Evolutionary conservation across 352 stramenopile genomes (phyloP).

Genomic region (Pythium pectinolyticum): DNA sequence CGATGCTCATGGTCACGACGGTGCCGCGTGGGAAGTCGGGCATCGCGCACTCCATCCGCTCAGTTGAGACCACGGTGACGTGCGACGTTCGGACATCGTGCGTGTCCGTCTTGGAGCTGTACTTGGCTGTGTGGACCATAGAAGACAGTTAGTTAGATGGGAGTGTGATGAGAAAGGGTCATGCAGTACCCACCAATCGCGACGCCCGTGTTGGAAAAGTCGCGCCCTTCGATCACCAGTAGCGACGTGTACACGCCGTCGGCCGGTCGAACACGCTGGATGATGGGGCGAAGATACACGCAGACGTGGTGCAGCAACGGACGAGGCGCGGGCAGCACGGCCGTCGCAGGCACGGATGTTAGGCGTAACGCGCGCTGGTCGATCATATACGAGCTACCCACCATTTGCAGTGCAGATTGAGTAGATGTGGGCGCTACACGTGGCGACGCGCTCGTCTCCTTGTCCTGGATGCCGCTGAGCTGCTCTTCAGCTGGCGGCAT

Average conservation of each 20-base stretch:
- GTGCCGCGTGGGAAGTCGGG: slow-evolving; percentile 61
- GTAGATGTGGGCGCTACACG: neutral
- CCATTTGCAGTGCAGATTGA: neutral
- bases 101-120: slow-evolving; percentile 26
- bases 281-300: slow-evolving; percentile 50
- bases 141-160: neutral
- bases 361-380: neutral
- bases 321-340: neutral
- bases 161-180: neutral
- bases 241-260: slow-evolving; percentile 67
- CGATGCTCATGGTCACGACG: slow-evolving; percentile 46
- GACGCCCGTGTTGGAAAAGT: slow-evolving; percentile 54
- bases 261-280: slow-evolving; percentile 41
- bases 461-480: neutral
- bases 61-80: slow-evolving; percentile 41
- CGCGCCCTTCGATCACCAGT: slow-evolving; percentile 48
- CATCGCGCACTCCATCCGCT: slow-evolving; percentile 54
- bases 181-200: slow-evolving; percentile 41
- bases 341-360: neutral
- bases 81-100: slow-evolving; percentile 36
- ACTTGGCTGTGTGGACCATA: slow-evolving; percentile 9
- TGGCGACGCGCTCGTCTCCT: neutral
- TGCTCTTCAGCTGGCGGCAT: neutral
- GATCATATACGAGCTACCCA: neutral
- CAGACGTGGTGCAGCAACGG: slow-evolving; percentile 31